Conservation (phyloP, 2,329 filamentous ascomycete genomes). For the Boeremia exigua region DNA sequence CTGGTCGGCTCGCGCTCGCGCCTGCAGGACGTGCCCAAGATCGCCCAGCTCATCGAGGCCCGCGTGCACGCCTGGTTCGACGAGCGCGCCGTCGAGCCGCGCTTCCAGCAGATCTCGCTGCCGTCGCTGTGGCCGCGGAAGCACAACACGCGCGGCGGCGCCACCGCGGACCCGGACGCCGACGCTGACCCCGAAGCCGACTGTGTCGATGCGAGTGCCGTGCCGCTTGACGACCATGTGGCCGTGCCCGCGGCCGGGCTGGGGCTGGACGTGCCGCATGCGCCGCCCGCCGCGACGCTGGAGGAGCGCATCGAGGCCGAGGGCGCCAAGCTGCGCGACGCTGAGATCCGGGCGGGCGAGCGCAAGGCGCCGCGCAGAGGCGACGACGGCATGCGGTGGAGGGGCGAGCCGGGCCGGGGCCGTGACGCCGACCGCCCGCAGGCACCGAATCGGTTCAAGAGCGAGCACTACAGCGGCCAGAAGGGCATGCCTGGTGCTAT, state of each 20-base stretch:
- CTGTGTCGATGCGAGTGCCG: slow-evolving; percentile 9
- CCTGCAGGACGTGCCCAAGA: slow-evolving; percentile 86
- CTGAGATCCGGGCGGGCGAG: slow-evolving; percentile 44
- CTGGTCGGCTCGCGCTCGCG: slow-evolving; percentile 80
- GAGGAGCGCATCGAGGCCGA: slow-evolving; percentile 36
- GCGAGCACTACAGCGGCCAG: slow-evolving; percentile 30
- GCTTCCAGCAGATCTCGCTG: slow-evolving; percentile 85
- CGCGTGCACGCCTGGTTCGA: slow-evolving; percentile 87
- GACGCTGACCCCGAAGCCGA: slow-evolving; percentile 27
- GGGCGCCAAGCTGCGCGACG: slow-evolving; percentile 46
- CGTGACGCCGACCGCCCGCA: slow-evolving; percentile 19
- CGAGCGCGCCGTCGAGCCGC: slow-evolving; percentile 82
- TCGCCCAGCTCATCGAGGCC: slow-evolving; percentile 81
- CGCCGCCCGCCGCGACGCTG: background rate
- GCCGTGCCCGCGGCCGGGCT: background rate
- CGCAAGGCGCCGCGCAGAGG: slow-evolving; percentile 9
- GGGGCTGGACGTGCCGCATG: background rate
- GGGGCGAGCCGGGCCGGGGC: slow-evolving; percentile 23
- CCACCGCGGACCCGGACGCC: slow-evolving; percentile 52
- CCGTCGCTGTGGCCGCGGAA: slow-evolving; percentile 85
- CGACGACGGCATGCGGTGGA: slow-evolving; percentile 35
- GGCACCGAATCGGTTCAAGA: slow-evolving; percentile 16
- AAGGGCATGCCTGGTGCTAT: slow-evolving; percentile 43
- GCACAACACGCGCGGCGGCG: slow-evolving; percentile 78
- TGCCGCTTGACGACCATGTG: slow-evolving; percentile 16